Percentiles rank a stretch among this genome's conserved stretches.
These are phyloP conservation scores for Chaetoceros tenuissimus DNA, from an alignment of 108 stramenopile genomes.

Conservation along the genomic window DNA sequence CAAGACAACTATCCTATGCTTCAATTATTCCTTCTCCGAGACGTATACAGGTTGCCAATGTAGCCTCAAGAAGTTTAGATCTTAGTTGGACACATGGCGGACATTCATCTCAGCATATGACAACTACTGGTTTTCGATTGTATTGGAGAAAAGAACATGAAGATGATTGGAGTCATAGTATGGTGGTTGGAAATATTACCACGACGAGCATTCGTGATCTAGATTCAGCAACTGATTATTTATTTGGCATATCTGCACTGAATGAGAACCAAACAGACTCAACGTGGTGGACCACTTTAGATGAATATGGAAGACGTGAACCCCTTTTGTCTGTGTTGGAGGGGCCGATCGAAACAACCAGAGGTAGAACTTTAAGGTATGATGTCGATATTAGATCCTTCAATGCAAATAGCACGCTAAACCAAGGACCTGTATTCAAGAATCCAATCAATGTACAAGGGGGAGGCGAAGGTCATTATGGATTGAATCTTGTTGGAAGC, in stretches of 20 bases:
- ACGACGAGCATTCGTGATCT: slow-evolving; percentile 39
- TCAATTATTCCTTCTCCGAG: slow-evolving; percentile 3
- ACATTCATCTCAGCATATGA: slow-evolving; percentile 23
- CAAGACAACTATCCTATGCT: slow-evolving; percentile 37
- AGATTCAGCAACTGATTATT: slow-evolving; percentile 19
- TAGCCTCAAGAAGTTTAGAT: slow-evolving; percentile 15
- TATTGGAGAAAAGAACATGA: background rate
- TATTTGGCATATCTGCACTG: slow-evolving; percentile 33
- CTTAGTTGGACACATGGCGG: slow-evolving; percentile 2
- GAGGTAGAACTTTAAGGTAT: slow-evolving; percentile 15
- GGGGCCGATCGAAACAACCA: slow-evolving; percentile 5
- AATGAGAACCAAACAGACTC: slow-evolving; percentile 20
- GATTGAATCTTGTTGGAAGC: slow-evolving; percentile 38
- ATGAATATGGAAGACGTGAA: slow-evolving; percentile 41
- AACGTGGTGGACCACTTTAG: slow-evolving; percentile 14
- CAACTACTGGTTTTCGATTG: slow-evolving; percentile 34
- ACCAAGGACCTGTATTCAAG: slow-evolving; percentile 14
- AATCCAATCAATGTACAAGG: slow-evolving; percentile 27
- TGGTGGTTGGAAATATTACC: slow-evolving; percentile 48
- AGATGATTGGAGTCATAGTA: background rate
- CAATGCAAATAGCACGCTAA: slow-evolving; percentile 28
- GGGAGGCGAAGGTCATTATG: slow-evolving; percentile 56
- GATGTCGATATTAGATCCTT: slow-evolving; percentile 38
- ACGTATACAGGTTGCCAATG: slow-evolving; percentile 18
- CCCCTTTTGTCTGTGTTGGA: slow-evolving; percentile 7